These are phyloP conservation scores for Asclepias syriaca DNA, from an alignment of 257 asterid genomes.

Conservation along the genomic window DNA sequence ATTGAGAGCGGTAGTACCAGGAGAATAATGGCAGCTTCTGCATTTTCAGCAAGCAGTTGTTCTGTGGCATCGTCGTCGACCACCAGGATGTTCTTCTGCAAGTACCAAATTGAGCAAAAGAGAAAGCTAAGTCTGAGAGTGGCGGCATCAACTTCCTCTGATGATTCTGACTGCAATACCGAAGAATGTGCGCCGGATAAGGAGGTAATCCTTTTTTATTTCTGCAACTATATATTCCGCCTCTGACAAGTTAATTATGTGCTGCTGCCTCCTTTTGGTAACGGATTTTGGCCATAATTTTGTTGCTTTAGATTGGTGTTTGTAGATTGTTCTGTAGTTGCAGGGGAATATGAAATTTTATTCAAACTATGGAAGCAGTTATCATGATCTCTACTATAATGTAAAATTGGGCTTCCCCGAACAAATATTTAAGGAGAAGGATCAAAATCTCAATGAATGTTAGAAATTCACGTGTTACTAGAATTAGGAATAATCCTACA, in stretches of 20 bases:
- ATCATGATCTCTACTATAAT: not conserved
- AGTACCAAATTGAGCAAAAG: conserved; percentile 8
- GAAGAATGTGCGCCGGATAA: conserved; percentile 98
- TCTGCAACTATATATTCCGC: not conserved
- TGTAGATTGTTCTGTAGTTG: not conserved
- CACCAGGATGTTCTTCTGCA: not conserved
- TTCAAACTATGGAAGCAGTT: not conserved
- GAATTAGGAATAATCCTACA: no score
- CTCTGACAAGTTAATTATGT: no score
- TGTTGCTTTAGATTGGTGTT: not conserved
- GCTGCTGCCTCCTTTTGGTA: not conserved
- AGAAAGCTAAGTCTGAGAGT: conserved; percentile 30
- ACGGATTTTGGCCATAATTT: not conserved
- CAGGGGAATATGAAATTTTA: not conserved
- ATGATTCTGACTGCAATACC: conserved; percentile 58
- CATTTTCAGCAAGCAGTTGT: not conserved
- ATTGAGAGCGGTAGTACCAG: not conserved
- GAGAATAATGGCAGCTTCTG: not conserved
- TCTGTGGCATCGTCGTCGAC: not conserved
- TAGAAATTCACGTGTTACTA: no score
- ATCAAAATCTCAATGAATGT: no score
- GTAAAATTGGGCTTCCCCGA: not conserved
- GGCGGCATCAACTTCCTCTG: conserved; percentile 44
- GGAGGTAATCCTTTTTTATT: conserved; percentile 46
- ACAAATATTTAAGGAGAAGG: not conserved